phyloP scores from a whole-genome alignment of 139 green algal genomes.

The Chlorella ohadii region DNA sequence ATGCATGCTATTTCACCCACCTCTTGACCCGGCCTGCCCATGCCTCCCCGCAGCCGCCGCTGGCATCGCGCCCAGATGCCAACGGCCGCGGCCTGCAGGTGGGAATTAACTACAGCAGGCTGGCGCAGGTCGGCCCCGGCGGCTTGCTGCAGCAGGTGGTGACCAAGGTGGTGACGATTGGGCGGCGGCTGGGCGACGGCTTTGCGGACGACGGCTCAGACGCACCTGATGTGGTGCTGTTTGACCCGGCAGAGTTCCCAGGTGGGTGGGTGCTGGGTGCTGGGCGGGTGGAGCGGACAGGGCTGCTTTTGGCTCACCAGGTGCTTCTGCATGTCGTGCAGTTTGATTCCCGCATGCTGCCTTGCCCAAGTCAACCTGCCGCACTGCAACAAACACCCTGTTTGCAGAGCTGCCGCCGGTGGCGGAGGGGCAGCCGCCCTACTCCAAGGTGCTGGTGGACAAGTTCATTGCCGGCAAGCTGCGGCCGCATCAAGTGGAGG shows the following conservation, averaged over 20 bases:
- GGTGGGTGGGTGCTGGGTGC: conserved; percentile 3
- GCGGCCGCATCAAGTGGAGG: conserved; percentile 78
- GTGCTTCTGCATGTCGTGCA: neutral
- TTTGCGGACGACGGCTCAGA: neutral
- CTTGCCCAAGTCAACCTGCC: too few species aligned
- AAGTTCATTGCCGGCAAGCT: conserved; percentile 69
- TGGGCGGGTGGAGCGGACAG: neutral
- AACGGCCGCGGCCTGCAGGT: conserved; percentile 13
- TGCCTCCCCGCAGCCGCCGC: neutral
- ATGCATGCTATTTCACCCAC: neutral
- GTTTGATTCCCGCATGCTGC: too few species aligned
- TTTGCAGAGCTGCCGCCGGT: conserved; percentile 15
- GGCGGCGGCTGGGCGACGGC: conserved; percentile 11
- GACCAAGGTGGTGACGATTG: conserved; percentile 13
- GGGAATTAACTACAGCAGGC: neutral
- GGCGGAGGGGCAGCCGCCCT: neutral
- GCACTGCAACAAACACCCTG: too few species aligned
- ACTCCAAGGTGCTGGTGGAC: conserved; percentile 57
- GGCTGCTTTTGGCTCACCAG: too few species aligned
- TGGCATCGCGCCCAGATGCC: conserved; percentile 25
- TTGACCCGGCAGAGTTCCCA: conserved; percentile 27
- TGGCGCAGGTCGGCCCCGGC: neutral
- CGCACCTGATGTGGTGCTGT: conserved; percentile 26
- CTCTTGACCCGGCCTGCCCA: too few species aligned
- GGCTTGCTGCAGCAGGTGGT: conserved; percentile 23